Percentiles rank a stretch among this genome's conserved stretches.
Evolutionary conservation across 441 rosid genomes (phyloP).

Genomic region (Erodium chrysanthum): DNA sequence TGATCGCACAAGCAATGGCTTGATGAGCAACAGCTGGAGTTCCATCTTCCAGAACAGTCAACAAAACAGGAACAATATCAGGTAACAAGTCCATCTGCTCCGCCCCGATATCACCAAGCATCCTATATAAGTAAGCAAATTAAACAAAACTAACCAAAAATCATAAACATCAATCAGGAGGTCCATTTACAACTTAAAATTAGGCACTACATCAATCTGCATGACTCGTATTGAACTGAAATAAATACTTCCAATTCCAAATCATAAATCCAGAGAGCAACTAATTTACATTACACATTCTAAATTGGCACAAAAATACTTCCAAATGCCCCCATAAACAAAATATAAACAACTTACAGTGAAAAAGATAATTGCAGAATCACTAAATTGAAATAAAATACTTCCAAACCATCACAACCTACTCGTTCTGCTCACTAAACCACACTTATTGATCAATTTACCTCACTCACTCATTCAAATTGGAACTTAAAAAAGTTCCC

Average conservation of each 20-base stretch:
- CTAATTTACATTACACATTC: not conserved
- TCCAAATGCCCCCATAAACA: not conserved
- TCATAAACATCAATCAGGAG: not conserved
- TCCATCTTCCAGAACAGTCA: slow-evolving; percentile 54
- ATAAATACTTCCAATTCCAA: not conserved
- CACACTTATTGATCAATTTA: too few species aligned
- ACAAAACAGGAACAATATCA: slow-evolving; percentile 64
- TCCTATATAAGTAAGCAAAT: slow-evolving; percentile 29
- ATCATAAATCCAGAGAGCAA: not conserved
- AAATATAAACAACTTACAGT: not conserved
- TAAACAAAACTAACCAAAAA: not conserved
- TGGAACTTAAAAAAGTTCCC: not conserved
- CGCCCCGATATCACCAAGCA: slow-evolving; percentile 70
- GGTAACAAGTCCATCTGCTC: slow-evolving; percentile 66
- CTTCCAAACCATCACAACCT: too few species aligned
- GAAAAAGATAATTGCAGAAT: too few species aligned
- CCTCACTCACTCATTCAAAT: too few species aligned
- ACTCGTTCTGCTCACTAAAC: too few species aligned
- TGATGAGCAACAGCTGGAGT: slow-evolving; percentile 90
- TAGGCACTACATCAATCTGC: not conserved
- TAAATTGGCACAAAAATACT: not conserved
- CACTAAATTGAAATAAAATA: too few species aligned
- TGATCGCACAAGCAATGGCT: slow-evolving; percentile 56
- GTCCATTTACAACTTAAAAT: not conserved
- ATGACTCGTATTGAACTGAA: not conserved